Evolutionary conservation across 2,329 filamentous ascomycete species (phyloP).

Genomic region (Colletotrichum plurivorum): DNA sequence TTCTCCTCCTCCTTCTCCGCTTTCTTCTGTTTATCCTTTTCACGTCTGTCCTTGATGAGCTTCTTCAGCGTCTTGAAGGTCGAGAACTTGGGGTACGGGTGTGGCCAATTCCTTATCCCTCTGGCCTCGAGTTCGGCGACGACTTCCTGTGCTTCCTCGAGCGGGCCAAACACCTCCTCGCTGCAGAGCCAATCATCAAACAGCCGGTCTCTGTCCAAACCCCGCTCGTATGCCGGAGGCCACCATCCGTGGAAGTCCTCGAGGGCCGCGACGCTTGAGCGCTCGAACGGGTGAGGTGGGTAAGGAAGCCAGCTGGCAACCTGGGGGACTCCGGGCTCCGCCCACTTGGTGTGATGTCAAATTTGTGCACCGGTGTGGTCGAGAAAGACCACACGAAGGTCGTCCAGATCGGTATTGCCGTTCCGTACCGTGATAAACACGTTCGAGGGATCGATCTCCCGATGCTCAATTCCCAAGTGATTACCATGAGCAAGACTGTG

Average conservation of each 20-base stretch:
- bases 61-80: fast-evolving
- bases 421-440: neutral
- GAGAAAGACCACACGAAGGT: neutral
- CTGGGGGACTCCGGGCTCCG: neutral
- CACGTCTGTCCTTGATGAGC: too few species aligned
- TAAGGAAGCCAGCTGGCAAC: neutral
- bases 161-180: neutral
- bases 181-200: neutral
- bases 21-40: too few species aligned
- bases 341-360: neutral
- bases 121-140: neutral
- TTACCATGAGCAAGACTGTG: neutral
- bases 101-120: neutral
- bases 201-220: neutral
- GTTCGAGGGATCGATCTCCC: neutral
- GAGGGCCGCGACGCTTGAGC: neutral
- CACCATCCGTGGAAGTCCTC: neutral
- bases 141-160: neutral
- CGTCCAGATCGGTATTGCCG: neutral
- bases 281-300: neutral
- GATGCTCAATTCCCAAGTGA: neutral
- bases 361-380: neutral
- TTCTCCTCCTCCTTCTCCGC: too few species aligned
- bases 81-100: neutral
- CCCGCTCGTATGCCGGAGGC: too few species aligned